Base-by-base conservation (phyloP, 2,329 filamentous ascomycete species). In the Colletotrichum coccodes region DNA sequence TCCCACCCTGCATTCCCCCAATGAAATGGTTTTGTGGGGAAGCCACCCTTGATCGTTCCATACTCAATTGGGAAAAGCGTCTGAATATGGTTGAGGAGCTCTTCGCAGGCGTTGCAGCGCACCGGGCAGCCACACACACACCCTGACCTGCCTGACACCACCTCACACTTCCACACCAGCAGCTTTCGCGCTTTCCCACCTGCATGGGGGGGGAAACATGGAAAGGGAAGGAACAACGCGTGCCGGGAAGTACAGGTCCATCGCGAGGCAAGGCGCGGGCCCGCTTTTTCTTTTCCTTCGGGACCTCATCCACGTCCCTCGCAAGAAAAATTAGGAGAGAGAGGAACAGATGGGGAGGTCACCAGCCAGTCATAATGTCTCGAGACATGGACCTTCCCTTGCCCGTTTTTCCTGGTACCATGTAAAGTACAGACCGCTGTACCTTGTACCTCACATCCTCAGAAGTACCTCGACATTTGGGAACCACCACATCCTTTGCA, bases 41-140 rank as follows among this genome's bases (percentile, higher is more conserved):
- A 76, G 68, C 62, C n/a, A 50, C 67, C 61, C 67, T 44, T 68
- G 58, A 68, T 68, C 44, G 6, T 53, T 40, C 38, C 64, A 77
- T 74, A 28, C 78, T 73, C 0, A 18, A 71, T 73, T 64, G 42
- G 75, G 79, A 7, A 68, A 81, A 80, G 80, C 64, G 54, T 53
- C 9, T 23, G 42, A 76, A 81, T 82, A 82, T 84, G 80, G 82
- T 84, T 84, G 82, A 84, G 82, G 73, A 80, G 75, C 72, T 74
- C 69, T 72, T 74, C 76, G 73, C 73, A 73, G 70, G 72, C 73
- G 71, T 69, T 65, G 54, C 28, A 16, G 73, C 70, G 21, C n/a
- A 53, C 40, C 53, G 44, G 38, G 38, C 60, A 65, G 61, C 61
- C 18, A 18, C 49, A 36, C 7, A 23, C 40, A 34, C 50, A 36